A percentile compares a stretch with the other conserved stretches of the same genome.
phyloP scores from a whole-genome alignment of 176 grass and related monocot genomes.

The Oryza brachyantha region DNA sequence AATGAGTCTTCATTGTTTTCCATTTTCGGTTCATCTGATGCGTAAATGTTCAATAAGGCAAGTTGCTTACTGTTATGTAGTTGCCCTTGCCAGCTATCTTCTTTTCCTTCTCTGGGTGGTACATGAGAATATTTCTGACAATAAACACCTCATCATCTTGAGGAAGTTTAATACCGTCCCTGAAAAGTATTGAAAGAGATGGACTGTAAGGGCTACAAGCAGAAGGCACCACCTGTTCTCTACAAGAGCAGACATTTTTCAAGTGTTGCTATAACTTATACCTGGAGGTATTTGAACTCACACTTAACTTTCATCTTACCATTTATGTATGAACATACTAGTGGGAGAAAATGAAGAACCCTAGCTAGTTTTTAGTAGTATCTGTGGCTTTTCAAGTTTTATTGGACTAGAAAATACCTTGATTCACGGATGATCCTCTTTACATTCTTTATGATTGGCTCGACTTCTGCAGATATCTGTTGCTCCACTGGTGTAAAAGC shows the following conservation, averaged over 20 bases:
- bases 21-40: not conserved
- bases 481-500: conserved; percentile 35
- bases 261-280: not conserved
- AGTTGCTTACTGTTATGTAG: conserved; percentile 45
- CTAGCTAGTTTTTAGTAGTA: conserved; percentile 1
- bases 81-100: conserved; percentile 34
- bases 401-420: conserved; percentile 28
- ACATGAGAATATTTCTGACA: conserved; percentile 33
- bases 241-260: not conserved
- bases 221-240: conserved; percentile 13
- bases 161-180: conserved; percentile 35
- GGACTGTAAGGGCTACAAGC: conserved; percentile 1
- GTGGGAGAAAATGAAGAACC: not conserved
- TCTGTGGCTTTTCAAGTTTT: conserved; percentile 2
- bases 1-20: conserved; percentile 1
- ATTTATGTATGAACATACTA: conserved; percentile 16
- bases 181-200: conserved; percentile 11
- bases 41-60: not conserved
- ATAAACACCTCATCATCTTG: conserved; percentile 30
- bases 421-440: conserved; percentile 51
- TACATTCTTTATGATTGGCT: conserved; percentile 40
- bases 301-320: conserved; percentile 10
- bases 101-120: conserved; percentile 56
- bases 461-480: conserved; percentile 27
- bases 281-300: not conserved